A percentile compares a stretch with the other conserved stretches of the same genome.
Conservation (phyloP, 2,329 filamentous ascomycete genomes). For the Botrytis tulipae region DNA sequence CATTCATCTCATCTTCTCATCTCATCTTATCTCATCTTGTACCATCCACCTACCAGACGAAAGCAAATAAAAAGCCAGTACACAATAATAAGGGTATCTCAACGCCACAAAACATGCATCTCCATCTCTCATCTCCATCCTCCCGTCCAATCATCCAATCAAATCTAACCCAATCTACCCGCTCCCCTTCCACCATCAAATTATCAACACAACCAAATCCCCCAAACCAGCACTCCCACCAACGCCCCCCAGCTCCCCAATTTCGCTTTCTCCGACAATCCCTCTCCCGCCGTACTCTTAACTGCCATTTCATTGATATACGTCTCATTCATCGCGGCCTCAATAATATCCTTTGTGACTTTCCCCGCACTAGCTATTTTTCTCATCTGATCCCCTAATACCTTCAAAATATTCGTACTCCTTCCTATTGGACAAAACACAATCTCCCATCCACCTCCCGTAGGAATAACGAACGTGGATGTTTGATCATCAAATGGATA, state of each 20-base stretch:
- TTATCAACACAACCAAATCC: constrained; percentile 28
- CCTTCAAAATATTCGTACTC: constrained; percentile 57
- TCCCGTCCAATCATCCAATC: not conserved
- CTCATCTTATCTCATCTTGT: too few relatives aligned
- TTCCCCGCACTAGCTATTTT: constrained; percentile 46
- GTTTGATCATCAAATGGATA: constrained; percentile 63
- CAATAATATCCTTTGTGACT: constrained; percentile 40
- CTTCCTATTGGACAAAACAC: constrained; percentile 69
- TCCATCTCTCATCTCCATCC: not conserved
- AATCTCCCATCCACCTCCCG: constrained; percentile 73
- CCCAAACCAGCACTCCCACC: constrained; percentile 35
- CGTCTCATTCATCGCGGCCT: constrained; percentile 40
- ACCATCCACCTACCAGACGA: not conserved
- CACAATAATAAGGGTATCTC: constrained; percentile 15
- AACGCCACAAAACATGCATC: not conserved
- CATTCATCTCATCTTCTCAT: not conserved
- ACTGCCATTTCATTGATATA: constrained; percentile 31
- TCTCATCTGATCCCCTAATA: constrained; percentile 50
- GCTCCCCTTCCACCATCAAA: not conserved
- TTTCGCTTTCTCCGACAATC: constrained; percentile 15
- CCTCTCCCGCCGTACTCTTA: constrained; percentile 23
- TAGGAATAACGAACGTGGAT: constrained; percentile 61
- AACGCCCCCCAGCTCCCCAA: constrained; percentile 33
- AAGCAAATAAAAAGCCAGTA: not conserved
- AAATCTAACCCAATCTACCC: constrained; percentile 7